These are phyloP conservation scores for Amanita muscaria DNA, from an alignment of 768 basidiomycete species.

Conservation along the genomic window DNA sequence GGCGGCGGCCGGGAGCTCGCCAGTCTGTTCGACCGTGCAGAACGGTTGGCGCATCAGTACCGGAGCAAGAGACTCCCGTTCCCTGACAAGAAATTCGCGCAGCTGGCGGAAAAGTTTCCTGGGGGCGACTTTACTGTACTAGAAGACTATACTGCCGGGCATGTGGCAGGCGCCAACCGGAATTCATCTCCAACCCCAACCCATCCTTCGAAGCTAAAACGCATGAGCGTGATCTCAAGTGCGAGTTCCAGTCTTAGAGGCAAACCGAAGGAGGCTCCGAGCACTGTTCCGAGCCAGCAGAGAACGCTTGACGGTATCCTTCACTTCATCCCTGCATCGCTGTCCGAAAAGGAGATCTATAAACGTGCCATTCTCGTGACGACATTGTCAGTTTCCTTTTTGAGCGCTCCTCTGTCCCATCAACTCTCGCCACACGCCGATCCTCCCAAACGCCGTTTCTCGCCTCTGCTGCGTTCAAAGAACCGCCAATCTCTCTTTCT, in stretches of 20 bases:
- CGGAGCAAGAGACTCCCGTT: constrained; percentile 7
- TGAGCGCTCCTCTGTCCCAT: constrained; percentile 9
- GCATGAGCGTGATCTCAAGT: background rate
- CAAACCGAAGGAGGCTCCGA: too few relatives aligned
- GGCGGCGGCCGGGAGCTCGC: constrained; percentile 33
- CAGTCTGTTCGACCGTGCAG: constrained; percentile 31
- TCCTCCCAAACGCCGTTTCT: constrained; percentile 5
- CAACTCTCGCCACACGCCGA: background rate
- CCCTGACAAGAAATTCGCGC: constrained; percentile 16
- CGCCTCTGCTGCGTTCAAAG: constrained; percentile 5
- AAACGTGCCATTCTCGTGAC: constrained; percentile 38
- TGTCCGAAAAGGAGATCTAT: constrained; percentile 33
- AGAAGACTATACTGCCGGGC: constrained; percentile 13
- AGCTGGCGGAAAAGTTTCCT: constrained; percentile 24
- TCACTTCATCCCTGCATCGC: constrained; percentile 31
- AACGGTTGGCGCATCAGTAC: constrained; percentile 26
- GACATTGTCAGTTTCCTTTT: constrained; percentile 30
- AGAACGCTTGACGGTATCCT: constrained; percentile 34
- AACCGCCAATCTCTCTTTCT: background rate
- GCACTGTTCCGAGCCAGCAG: background rate
- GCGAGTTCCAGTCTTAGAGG: too few relatives aligned
- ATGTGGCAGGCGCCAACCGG: constrained; percentile 2
- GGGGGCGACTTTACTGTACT: constrained; percentile 27
- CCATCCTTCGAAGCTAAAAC: background rate
- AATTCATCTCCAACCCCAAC: constrained; percentile 4